Percentiles rank a stretch among this genome's conserved stretches.
phyloP scores from a whole-genome alignment of 257 asterid species.

The Jaltomata sinuosa region DNA sequence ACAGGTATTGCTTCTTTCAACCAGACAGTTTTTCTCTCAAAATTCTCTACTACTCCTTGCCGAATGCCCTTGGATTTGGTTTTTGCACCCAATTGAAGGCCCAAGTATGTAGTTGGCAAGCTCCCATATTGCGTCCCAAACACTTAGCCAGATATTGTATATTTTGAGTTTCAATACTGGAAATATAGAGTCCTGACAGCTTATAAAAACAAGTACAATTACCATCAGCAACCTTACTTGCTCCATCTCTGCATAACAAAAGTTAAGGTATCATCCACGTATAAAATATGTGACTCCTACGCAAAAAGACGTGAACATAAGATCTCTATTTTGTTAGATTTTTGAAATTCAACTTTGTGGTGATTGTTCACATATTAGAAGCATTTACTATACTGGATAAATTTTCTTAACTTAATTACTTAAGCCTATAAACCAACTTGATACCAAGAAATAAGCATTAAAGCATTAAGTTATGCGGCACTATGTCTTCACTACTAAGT shows the following conservation, averaged over 20 bases:
- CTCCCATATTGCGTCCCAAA: background rate
- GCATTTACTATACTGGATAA: background rate
- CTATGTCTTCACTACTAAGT: background rate
- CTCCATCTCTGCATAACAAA: background rate
- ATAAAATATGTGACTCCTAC: background rate
- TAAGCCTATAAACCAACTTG: background rate
- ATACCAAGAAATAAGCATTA: background rate
- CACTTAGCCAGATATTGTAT: background rate
- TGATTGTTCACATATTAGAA: background rate
- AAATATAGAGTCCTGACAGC: background rate
- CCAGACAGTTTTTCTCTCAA: background rate
- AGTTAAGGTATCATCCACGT: background rate
- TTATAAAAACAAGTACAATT: background rate
- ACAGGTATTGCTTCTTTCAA: background rate
- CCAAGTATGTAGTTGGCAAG: background rate
- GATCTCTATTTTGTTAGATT: background rate
- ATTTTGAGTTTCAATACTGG: background rate
- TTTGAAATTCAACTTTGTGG: background rate
- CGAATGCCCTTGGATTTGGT: background rate
- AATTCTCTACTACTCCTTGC: background rate
- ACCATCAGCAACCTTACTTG: background rate
- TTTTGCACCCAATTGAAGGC: no score
- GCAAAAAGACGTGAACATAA: background rate
- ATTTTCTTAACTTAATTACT: background rate
- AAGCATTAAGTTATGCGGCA: background rate